phyloP scores from a whole-genome alignment of 768 basidiomycete species.

The Mycena chlorophos region DNA sequence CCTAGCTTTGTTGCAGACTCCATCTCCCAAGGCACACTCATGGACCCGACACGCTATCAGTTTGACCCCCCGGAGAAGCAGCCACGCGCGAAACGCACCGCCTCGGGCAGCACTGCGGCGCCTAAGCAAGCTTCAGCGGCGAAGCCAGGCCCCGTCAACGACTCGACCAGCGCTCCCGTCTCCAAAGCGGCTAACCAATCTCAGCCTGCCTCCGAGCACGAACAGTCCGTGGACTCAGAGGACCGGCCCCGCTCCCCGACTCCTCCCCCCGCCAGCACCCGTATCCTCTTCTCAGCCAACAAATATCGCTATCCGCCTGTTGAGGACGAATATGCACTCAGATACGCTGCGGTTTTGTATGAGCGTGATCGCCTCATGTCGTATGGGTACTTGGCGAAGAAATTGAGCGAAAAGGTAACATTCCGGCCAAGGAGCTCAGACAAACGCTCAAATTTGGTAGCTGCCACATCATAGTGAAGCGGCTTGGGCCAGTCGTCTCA shows the following conservation, averaged over 20 bases:
- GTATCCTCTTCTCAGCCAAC: conserved; percentile 27
- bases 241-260: conserved; percentile 40
- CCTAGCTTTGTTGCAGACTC: conserved; percentile 57
- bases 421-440: not conserved
- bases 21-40: conserved; percentile 40
- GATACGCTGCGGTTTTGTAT: conserved; percentile 47
- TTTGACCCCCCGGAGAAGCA: conserved; percentile 32
- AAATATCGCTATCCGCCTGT: conserved; percentile 48
- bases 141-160: not conserved
- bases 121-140: no score
- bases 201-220: no score
- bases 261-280: conserved; percentile 42
- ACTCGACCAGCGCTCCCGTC: no score
- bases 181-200: no score
- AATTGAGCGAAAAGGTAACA: conserved; percentile 45
- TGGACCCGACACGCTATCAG: conserved; percentile 48
- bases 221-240: not conserved
- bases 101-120: no score
- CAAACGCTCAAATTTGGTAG: conserved; percentile 33
- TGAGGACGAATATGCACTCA: conserved; percentile 50
- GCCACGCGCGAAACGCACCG: conserved; percentile 8
- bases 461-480: conserved; percentile 55
- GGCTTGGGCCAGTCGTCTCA: conserved; percentile 53
- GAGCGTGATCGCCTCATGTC: conserved; percentile 49
- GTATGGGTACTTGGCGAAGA: conserved; percentile 35